Evolutionary conservation across 352 stramenopile genomes (phyloP).

Genomic region (Pythium volutum): DNA sequence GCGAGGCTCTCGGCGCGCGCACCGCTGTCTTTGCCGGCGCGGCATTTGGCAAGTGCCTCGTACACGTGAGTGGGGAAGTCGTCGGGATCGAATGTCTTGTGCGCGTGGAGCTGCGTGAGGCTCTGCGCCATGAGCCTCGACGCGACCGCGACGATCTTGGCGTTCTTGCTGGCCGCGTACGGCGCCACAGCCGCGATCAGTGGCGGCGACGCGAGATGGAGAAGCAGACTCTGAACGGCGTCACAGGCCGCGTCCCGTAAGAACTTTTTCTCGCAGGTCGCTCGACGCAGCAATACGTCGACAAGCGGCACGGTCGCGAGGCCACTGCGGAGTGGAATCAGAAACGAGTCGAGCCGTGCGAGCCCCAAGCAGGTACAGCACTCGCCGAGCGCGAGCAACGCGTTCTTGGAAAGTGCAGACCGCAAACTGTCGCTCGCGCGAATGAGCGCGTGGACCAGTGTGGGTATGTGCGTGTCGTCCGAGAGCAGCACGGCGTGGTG

Average conservation of each 20-base stretch:
- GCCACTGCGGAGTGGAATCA: neutral
- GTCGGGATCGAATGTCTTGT: constrained; percentile 7
- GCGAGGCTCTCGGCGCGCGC: constrained; percentile 38
- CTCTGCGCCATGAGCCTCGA: constrained; percentile 39
- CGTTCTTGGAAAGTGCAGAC: constrained; percentile 70
- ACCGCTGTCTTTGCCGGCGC: constrained; percentile 43
- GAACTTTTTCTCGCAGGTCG: constrained; percentile 72
- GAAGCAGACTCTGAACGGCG: constrained; percentile 38
- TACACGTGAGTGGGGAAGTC: constrained; percentile 23
- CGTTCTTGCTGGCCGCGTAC: constrained; percentile 61
- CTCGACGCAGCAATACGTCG: constrained; percentile 58
- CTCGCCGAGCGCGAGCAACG: constrained; percentile 53
- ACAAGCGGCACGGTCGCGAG: too few relatives aligned
- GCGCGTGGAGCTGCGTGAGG: constrained; percentile 26
- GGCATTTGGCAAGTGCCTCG: constrained; percentile 40
- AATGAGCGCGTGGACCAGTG: constrained; percentile 34
- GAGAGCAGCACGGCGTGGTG: constrained; percentile 36
- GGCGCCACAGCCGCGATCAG: constrained; percentile 36
- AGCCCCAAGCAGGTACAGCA: constrained; percentile 47
- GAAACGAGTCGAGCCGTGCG: constrained; percentile 19
- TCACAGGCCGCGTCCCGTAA: constrained; percentile 51
- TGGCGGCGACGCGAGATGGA: constrained; percentile 35
- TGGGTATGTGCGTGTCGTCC: constrained; percentile 19
- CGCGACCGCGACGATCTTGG: constrained; percentile 48
- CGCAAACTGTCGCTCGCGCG: constrained; percentile 60